Evolutionary conservation across 192 early-diverging fungal species (phyloP).

Genomic region (Rhizoclosmatium globosum): DNA sequence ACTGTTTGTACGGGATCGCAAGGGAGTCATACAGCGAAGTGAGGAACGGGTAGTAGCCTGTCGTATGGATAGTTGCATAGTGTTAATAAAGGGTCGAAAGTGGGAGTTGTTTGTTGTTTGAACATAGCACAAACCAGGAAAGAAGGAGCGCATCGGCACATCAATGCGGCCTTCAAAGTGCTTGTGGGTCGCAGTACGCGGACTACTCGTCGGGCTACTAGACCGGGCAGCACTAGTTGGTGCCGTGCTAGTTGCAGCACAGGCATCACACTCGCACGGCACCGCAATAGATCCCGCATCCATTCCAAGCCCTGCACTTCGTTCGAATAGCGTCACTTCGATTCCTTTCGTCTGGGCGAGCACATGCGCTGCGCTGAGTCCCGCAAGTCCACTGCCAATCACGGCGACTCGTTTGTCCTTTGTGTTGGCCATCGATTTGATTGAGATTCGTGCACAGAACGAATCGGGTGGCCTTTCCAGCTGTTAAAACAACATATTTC

Average conservation of each 20-base stretch:
- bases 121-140: slow-evolving; percentile 41
- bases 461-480: no score
- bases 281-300: slow-evolving; percentile 50
- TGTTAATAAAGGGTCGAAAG: not conserved
- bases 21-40: slow-evolving; percentile 49
- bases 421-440: not conserved
- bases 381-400: slow-evolving; percentile 61
- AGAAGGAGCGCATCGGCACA: slow-evolving; percentile 64
- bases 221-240: slow-evolving; percentile 7
- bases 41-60: slow-evolving; percentile 54
- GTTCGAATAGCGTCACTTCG: slow-evolving; percentile 5
- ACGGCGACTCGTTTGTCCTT: slow-evolving; percentile 46
- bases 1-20: slow-evolving; percentile 35
- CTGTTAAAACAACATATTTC: no score
- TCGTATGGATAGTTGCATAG: not conserved
- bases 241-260: slow-evolving; percentile 10
- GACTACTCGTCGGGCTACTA: not conserved
- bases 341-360: slow-evolving; percentile 36
- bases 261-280: slow-evolving; percentile 34
- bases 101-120: not conserved
- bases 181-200: not conserved
- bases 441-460: no score
- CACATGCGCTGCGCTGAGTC: slow-evolving; percentile 53
- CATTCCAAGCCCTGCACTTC: slow-evolving; percentile 50
- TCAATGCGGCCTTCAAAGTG: slow-evolving; percentile 51